A percentile compares a stretch with the other conserved stretches of the same genome.
These are phyloP conservation scores for Trichosporon ovoides DNA, from an alignment of 1,284 basidiomycete genomes.

Conservation along the genomic window DNA sequence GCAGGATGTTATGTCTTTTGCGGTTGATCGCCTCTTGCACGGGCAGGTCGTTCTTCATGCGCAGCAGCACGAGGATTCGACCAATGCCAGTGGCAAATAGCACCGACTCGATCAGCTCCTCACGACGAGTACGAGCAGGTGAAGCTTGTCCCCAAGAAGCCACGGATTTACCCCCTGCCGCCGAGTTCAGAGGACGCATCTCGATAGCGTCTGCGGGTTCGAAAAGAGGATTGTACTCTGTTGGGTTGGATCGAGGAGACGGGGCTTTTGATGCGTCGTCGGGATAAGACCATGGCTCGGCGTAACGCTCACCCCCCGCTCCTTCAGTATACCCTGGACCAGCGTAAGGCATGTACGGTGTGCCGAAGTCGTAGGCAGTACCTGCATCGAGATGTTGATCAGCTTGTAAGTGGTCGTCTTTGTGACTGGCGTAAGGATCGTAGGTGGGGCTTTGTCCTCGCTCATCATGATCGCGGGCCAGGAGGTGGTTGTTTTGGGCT, in stretches of 20 bases:
- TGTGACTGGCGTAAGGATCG: no score
- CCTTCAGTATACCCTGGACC: background rate
- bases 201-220: background rate
- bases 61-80: slow-evolving; percentile 32
- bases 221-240: background rate
- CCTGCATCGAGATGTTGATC: no score
- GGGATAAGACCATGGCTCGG: no score
- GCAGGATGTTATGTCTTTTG: slow-evolving; percentile 73
- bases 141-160: slow-evolving; percentile 2
- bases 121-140: background rate
- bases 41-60: slow-evolving; percentile 51
- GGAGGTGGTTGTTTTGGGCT: no score
- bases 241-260: background rate
- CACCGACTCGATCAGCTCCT: background rate
- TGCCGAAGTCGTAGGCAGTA: no score
- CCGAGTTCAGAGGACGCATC: background rate
- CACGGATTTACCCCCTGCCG: background rate
- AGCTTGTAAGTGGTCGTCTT: no score
- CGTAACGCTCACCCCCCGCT: no score
- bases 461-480: no score
- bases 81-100: no score
- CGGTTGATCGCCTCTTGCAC: slow-evolving; percentile 77
- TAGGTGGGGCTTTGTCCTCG: no score
- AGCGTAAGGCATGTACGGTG: no score
- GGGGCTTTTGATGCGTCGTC: background rate